These are phyloP conservation scores for Dipodascopsis uninucleata DNA, from an alignment of 805 yeast species.

Conservation along the genomic window DNA sequence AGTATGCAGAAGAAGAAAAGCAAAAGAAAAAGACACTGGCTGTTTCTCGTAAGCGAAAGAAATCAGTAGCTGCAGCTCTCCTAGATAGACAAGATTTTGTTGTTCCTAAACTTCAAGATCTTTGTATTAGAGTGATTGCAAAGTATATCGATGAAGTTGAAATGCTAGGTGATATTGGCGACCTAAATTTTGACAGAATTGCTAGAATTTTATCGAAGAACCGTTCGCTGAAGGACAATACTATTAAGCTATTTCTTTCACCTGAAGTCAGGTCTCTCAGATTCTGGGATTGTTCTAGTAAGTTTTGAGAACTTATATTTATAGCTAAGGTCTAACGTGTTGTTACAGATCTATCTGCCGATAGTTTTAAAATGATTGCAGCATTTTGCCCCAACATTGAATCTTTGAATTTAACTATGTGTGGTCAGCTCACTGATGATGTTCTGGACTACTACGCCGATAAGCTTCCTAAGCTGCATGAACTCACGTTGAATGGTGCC, in stretches of 20 bases:
- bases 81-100: conserved; percentile 63
- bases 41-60: conserved; percentile 67
- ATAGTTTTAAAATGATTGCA: conserved; percentile 65
- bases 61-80: conserved; percentile 78
- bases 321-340: neutral
- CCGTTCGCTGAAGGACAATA: conserved; percentile 68
- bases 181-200: conserved; percentile 63
- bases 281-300: conserved; percentile 88
- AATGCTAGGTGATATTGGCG: conserved; percentile 82
- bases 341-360: conserved; percentile 46
- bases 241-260: conserved; percentile 69
- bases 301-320: neutral
- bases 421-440: conserved; percentile 85
- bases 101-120: conserved; percentile 73
- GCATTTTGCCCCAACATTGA: conserved; percentile 73
- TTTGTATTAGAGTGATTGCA: conserved; percentile 68
- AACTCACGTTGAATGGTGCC: conserved; percentile 79
- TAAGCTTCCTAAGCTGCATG: conserved; percentile 53
- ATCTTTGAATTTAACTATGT: conserved; percentile 72
- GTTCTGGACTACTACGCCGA: conserved; percentile 60
- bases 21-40: conserved; percentile 50
- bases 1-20: conserved; percentile 44
- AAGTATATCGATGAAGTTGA: conserved; percentile 70
- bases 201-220: conserved; percentile 76
- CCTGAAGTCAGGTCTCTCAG: conserved; percentile 55